Evolutionary conservation across 2,329 filamentous ascomycete species (phyloP).

Genomic region (Colletotrichum camelliae): DNA sequence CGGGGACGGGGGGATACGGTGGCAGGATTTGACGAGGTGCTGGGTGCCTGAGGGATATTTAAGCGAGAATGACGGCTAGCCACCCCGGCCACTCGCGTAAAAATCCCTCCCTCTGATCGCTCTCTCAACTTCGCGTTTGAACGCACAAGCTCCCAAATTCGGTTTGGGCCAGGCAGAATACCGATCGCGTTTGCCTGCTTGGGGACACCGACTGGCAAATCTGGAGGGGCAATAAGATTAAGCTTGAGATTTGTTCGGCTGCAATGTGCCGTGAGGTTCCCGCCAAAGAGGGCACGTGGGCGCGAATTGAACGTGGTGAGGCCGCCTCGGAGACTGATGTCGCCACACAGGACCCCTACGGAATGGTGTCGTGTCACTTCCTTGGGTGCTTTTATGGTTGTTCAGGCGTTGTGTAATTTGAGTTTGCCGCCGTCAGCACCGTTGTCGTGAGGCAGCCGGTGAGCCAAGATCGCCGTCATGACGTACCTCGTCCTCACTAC

Average conservation of each 20-base stretch:
- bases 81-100: background rate
- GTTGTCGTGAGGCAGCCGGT: background rate
- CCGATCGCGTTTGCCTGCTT: background rate
- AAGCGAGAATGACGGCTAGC: background rate
- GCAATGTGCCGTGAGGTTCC: background rate
- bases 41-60: constrained; percentile 1
- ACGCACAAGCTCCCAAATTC: background rate
- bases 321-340: background rate
- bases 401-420: background rate
- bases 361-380: background rate
- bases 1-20: background rate
- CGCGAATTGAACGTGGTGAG: background rate
- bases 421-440: background rate
- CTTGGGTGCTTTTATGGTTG: too few species aligned
- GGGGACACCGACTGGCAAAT: background rate
- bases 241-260: background rate
- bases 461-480: background rate
- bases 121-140: background rate
- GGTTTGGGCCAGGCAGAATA: background rate
- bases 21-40: background rate
- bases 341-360: background rate
- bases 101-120: background rate
- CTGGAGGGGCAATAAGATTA: background rate
- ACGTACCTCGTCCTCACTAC: background rate
- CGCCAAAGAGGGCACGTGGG: background rate